Conservation (phyloP, 2,329 filamentous ascomycete species). For the Cladosporium sp. region DNA sequence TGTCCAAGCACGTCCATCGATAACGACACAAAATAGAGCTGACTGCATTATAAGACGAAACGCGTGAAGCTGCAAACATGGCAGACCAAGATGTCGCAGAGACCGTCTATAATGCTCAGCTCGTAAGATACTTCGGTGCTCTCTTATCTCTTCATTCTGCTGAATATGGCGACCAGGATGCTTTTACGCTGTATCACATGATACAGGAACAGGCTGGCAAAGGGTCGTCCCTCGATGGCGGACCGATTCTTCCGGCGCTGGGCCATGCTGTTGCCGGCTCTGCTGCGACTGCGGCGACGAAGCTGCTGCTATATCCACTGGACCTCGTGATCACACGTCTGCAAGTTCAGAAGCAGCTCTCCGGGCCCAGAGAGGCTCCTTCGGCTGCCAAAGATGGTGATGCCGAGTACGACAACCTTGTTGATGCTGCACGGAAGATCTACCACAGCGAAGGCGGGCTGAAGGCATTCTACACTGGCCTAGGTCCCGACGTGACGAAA, state of each 20-base stretch:
- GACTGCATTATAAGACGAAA: constrained; percentile 8
- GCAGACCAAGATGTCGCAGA: not conserved
- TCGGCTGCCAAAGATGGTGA: constrained; percentile 31
- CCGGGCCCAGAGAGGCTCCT: constrained; percentile 32
- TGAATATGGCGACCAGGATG: constrained; percentile 21
- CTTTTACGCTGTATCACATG: constrained; percentile 26
- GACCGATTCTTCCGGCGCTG: constrained; percentile 63
- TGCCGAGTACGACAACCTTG: constrained; percentile 58
- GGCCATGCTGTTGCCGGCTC: constrained; percentile 80
- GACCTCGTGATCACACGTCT: constrained; percentile 77
- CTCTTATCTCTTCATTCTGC: constrained; percentile 16
- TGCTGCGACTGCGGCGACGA: constrained; percentile 72
- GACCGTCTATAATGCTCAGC: constrained; percentile 23
- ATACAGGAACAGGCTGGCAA: constrained; percentile 20
- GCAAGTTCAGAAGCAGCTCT: constrained; percentile 67
- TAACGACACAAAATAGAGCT: not conserved
- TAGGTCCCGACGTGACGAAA: constrained; percentile 42
- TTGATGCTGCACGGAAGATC: constrained; percentile 69
- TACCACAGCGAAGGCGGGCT: constrained; percentile 67
- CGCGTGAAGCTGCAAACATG: not conserved
- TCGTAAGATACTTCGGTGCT: constrained; percentile 21
- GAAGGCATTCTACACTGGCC: constrained; percentile 59
- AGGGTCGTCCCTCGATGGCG: constrained; percentile 13
- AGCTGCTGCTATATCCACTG: constrained; percentile 74
- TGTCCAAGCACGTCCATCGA: not conserved